Evolutionary conservation across 768 basidiomycete genomes (phyloP).

Genomic region (Termitomyces sp.): DNA sequence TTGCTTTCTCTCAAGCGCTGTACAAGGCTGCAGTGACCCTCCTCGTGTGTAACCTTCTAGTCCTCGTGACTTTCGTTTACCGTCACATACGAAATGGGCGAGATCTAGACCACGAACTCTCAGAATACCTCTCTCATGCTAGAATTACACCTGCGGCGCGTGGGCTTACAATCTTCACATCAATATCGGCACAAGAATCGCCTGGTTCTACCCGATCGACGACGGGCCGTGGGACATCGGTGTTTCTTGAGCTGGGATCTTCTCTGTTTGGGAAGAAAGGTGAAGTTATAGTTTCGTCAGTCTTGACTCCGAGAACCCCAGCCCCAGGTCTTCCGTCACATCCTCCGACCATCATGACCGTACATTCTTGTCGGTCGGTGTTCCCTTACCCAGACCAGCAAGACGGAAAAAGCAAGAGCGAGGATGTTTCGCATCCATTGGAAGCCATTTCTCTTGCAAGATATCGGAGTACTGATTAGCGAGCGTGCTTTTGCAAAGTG

Average conservation of each 20-base stretch:
- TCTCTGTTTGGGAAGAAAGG: neutral
- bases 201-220: neutral
- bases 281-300: neutral
- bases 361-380: neutral
- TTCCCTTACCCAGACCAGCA: neutral
- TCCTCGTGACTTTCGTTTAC: slow-evolving; percentile 18
- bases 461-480: neutral
- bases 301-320: neutral
- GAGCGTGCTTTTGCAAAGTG: neutral
- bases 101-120: slow-evolving; percentile 12
- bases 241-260: slow-evolving; percentile 8
- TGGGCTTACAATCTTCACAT: neutral
- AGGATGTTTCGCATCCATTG: neutral
- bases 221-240: slow-evolving; percentile 10
- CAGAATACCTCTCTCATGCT: slow-evolving; percentile 2
- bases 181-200: neutral
- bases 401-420: neutral
- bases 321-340: neutral
- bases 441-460: neutral
- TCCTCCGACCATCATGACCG: neutral
- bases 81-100: slow-evolving; percentile 13
- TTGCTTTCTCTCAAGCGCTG: neutral
- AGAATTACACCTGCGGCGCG: neutral
- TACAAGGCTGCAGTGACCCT: slow-evolving; percentile 17
- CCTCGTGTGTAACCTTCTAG: slow-evolving; percentile 17